Conservation (phyloP, 108 stramenopile genomes). For the Parietichytrium sp. region DNA sequence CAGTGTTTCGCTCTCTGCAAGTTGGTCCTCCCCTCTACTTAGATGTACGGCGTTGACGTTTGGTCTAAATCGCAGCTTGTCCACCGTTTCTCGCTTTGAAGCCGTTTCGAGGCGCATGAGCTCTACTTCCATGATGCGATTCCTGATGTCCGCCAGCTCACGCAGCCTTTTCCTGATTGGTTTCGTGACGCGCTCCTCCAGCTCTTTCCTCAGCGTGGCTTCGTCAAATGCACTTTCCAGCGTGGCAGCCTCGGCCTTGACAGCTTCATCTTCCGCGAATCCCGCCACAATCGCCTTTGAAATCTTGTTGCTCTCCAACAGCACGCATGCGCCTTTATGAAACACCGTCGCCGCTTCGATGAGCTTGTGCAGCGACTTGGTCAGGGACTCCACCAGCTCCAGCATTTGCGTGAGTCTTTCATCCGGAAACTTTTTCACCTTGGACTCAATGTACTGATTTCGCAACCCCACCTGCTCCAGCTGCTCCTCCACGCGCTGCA, state of each 20-base stretch:
- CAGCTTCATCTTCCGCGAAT: no score
- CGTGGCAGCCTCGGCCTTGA: neutral
- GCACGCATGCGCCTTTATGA: slow-evolving; percentile 33
- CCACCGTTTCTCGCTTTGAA: neutral
- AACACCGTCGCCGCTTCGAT: slow-evolving; percentile 27
- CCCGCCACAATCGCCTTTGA: no score
- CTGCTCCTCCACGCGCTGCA: slow-evolving; percentile 38
- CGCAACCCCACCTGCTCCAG: slow-evolving; percentile 28
- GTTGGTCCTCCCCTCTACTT: no score
- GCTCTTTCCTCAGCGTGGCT: neutral
- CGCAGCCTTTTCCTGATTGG: slow-evolving; percentile 19
- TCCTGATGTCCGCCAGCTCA: slow-evolving; percentile 33
- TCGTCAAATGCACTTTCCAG: neutral
- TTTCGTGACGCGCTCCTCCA: neutral
- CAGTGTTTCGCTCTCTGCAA: no score
- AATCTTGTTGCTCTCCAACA: neutral
- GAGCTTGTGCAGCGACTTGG: neutral
- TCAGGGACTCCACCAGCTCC: neutral
- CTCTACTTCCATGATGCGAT: neutral
- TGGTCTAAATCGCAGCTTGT: no score
- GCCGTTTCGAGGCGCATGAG: neutral
- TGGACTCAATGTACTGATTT: neutral
- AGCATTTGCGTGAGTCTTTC: neutral
- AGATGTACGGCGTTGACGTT: no score
- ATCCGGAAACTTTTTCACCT: neutral